Evolutionary conservation across 148 eudicot genomes (phyloP).

Genomic region (Diospyros lotus): DNA sequence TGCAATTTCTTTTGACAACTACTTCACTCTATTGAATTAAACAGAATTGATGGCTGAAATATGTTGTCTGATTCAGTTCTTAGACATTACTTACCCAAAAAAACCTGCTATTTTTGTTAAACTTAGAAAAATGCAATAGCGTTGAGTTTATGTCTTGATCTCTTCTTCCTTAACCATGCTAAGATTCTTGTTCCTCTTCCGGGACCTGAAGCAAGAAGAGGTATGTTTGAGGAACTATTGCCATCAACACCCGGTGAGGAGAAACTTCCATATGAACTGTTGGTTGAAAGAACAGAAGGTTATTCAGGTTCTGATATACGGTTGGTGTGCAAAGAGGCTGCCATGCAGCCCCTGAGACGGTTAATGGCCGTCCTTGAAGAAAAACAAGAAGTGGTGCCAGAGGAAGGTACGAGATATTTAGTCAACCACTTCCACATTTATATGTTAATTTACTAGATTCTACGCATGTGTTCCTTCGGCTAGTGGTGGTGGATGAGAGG

Average conservation of each 20-base stretch:
- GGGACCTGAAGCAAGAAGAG: conserved; percentile 86
- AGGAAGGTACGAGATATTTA: conserved; percentile 56
- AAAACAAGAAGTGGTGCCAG: conserved; percentile 61
- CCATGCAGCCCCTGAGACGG: conserved; percentile 96
- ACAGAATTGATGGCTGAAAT: not conserved
- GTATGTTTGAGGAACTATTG: conserved; percentile 84
- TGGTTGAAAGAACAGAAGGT: conserved; percentile 83
- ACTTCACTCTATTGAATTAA: not conserved
- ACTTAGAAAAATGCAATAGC: not conserved
- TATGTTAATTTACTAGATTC: not conserved
- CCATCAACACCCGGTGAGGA: conserved; percentile 43
- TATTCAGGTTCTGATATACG: conserved; percentile 95
- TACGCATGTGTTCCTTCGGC: not conserved
- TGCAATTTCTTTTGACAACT: not conserved
- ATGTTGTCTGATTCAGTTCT: no score
- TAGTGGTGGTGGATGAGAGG: not conserved
- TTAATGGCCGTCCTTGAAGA: conserved; percentile 72
- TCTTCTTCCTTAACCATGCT: conserved; percentile 13
- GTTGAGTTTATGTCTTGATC: not conserved
- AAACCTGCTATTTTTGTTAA: no score
- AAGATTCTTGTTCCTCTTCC: conserved; percentile 98
- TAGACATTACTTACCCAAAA: no score
- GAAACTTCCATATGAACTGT: conserved; percentile 64
- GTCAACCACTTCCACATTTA: not conserved
- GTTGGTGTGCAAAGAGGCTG: conserved; percentile 94